Evolutionary conservation across 192 early-diverging fungal species (phyloP), one percentile per base, ranked within the genome.

Genomic region (Coemansia sp.): DNA sequence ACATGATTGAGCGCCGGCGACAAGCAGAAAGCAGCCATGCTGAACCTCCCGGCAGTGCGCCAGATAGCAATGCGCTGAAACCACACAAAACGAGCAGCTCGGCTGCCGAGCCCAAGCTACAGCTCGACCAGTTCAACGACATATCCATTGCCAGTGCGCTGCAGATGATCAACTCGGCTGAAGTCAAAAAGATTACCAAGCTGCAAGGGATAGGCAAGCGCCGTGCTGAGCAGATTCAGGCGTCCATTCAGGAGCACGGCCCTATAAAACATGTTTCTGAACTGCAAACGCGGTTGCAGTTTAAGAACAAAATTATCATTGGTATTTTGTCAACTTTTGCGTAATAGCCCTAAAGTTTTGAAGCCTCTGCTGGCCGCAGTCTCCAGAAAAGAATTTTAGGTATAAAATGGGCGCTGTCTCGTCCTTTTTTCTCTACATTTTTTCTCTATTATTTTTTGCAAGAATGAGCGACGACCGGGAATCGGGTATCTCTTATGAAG

Each of bases 141-240:
- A 76, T 76, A 11, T 59, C 56, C 34, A 52, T 70, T 46, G 73
- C 73, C 6, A 76, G 73, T 30, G 73, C 73, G 2, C 64, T 85
- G 57, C 70, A 78, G 48, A 71, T 85, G 52, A 69, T 85, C 53
- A 85, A 85, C 43, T 71, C 71, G 38, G 76, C 66, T 20, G 72
- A 76, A 15, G 60, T 79, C 17, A 81, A 80, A 44, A 66, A 68
- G 40, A 75, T 85, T 17, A 81, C 70, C 64, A 70, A 71, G 42
- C 58, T 85, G 10, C 79, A 82, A 49, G 79, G 78, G 11, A 82
- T 85, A 31, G 84, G 84, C 32, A 81, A 82, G 56, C 78, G 80
- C 6, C 73, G 84, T 5, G 84, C 84, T 2, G 72, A 80, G 62
- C 74, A 79, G 52, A 85, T 85, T 21, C 62, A 80, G 16, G 78